phyloP scores from a whole-genome alignment of 2,329 filamentous ascomycete genomes.

The Colletotrichum orchidophilum region DNA sequence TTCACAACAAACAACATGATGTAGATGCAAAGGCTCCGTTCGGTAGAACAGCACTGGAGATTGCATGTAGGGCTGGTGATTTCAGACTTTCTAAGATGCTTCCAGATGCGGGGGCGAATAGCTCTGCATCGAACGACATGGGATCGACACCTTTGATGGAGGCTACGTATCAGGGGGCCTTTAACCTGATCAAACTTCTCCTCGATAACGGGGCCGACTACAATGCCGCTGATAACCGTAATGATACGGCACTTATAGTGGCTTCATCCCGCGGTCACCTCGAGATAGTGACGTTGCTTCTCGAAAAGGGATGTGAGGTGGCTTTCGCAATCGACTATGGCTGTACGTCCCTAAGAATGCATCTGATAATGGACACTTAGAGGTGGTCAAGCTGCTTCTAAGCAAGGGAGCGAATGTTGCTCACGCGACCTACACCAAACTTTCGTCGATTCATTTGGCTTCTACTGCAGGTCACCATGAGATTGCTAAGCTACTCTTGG shows the following conservation, averaged over 20 bases:
- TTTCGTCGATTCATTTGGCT: not conserved
- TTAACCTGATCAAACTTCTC: not conserved
- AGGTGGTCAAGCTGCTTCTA: not conserved
- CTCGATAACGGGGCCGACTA: not conserved
- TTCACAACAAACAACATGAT: not conserved
- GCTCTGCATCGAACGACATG: not conserved
- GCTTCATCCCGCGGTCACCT: not conserved
- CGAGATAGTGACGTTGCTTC: slow-evolving; percentile 18
- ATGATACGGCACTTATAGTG: not conserved
- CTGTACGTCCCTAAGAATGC: not conserved
- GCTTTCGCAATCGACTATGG: not conserved
- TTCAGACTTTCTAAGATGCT: slow-evolving; percentile 16
- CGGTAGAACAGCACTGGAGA: not conserved
- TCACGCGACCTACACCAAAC: too few species aligned
- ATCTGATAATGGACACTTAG: not conserved
- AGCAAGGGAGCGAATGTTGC: too few species aligned
- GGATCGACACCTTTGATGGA: not conserved
- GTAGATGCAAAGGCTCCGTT: not conserved
- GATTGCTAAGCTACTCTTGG: not conserved
- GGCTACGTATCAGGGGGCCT: not conserved
- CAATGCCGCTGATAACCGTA: not conserved
- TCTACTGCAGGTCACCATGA: not conserved
- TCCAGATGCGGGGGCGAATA: not conserved
- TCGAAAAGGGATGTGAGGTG: not conserved
- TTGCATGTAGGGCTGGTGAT: fast-evolving